Conservation (phyloP, 768 basidiomycete species). For the Calocera viscosa region DNA sequence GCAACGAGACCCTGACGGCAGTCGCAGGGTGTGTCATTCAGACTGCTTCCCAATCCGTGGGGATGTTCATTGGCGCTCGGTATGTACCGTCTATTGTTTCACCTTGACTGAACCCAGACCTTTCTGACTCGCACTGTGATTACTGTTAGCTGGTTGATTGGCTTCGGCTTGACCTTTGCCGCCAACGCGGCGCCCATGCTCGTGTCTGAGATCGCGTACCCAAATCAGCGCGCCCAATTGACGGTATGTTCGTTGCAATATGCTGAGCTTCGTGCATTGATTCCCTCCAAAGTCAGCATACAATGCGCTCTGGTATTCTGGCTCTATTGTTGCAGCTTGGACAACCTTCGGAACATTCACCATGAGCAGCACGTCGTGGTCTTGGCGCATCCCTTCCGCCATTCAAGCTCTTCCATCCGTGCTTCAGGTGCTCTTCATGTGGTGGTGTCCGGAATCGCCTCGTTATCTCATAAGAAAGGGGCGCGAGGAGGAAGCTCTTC, state of each 20-base stretch:
- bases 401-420: slow-evolving; percentile 60
- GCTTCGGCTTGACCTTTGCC: slow-evolving; percentile 46
- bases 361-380: slow-evolving; percentile 47
- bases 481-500: slow-evolving; percentile 51
- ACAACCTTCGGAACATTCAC: slow-evolving; percentile 69
- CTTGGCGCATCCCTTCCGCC: slow-evolving; percentile 71
- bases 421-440: slow-evolving; percentile 51
- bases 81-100: slow-evolving; percentile 11
- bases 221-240: slow-evolving; percentile 63
- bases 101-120: slow-evolving; percentile 9
- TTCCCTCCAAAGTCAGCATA: slow-evolving; percentile 38
- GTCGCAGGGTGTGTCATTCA: slow-evolving; percentile 38
- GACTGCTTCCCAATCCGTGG: slow-evolving; percentile 52
- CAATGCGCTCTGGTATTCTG: slow-evolving; percentile 80
- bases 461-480: slow-evolving; percentile 73
- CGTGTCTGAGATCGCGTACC: slow-evolving; percentile 78
- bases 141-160: slow-evolving; percentile 25
- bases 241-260: slow-evolving; percentile 27
- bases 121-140: background rate
- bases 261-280: background rate
- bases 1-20: no score
- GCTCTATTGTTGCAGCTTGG: slow-evolving; percentile 75
- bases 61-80: slow-evolving; percentile 42
- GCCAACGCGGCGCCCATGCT: slow-evolving; percentile 69
- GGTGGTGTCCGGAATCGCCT: slow-evolving; percentile 70